These are phyloP conservation scores for Talaromyces pinophilus DNA, from an alignment of 2,329 filamentous ascomycete genomes.

Conservation along the genomic window DNA sequence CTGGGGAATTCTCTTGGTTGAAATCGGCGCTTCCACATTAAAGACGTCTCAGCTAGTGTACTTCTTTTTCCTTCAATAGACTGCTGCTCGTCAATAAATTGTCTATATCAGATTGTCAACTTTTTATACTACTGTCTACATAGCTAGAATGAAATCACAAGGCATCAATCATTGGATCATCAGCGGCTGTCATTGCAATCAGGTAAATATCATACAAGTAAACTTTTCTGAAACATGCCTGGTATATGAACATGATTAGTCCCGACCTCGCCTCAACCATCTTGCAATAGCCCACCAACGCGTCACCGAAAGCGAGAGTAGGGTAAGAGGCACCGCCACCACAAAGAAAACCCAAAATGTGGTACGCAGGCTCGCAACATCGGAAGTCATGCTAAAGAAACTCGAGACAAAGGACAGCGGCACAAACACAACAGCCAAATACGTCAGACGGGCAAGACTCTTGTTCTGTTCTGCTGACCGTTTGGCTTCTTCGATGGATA, in stretches of 20 bases:
- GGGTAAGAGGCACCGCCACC: constrained; percentile 8
- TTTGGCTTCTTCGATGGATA: constrained; percentile 17
- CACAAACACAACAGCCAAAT: constrained; percentile 16
- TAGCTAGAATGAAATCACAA: background rate
- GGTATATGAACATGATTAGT: background rate
- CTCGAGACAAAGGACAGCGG: constrained; percentile 16
- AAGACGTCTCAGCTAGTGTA: too few relatives aligned
- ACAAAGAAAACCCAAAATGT: constrained; percentile 15
- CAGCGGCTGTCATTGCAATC: background rate
- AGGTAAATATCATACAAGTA: background rate
- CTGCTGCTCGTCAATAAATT: background rate
- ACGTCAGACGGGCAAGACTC: constrained; percentile 15
- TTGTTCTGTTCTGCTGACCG: constrained; percentile 13
- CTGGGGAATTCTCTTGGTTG: too few relatives aligned
- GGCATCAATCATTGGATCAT: background rate
- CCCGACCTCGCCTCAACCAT: background rate
- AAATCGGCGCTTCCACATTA: too few relatives aligned
- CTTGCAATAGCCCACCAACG: constrained; percentile 9
- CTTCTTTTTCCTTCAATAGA: background rate
- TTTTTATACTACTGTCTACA: background rate
- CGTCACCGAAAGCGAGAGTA: background rate
- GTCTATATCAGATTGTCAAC: background rate
- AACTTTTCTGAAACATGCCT: background rate
- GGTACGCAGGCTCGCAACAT: constrained; percentile 9
- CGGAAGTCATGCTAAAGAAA: constrained; percentile 19